Evolutionary conservation across 768 basidiomycete genomes (phyloP), one percentile per base, ranked within the genome.

Genomic region (Termitomyces sp.): DNA sequence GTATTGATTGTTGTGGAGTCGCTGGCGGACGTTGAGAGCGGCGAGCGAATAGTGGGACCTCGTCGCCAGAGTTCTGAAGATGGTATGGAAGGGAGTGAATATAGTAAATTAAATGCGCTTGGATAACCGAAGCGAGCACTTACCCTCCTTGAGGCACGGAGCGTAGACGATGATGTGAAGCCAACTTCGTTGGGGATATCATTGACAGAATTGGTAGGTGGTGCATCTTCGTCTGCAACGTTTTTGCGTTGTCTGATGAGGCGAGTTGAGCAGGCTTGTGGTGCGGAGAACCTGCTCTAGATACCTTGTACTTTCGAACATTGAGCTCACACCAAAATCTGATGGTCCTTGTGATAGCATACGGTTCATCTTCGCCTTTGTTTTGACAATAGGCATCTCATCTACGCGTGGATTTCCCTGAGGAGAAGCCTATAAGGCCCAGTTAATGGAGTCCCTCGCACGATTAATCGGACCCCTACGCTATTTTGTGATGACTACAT

Each of bases 281-380:
- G 12, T 42, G 12, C 24, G 9, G 42, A 44, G 8, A 15, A 14
- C 3, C 26, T 24, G 45, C 45, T 45, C 3, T 32, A 65, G 73
- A 40, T 55, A 83, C 85, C 81, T 78, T 40, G 84, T 76, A 60
- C 81, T 88, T 66, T 89, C 82, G 60, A 91, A 90, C 89, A 91
- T 89, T 21, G 89, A 89, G 58, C 89, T 88, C 72, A 87, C 83
- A 2, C 90, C 90, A 70, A 90, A 90, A 57, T 89, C 87, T 21
- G 83, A 74, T 12, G 43, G 37, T 9, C 83, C 80, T 53, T 85
- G 77, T 19, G 85, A 77, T 17, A 89, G 73, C 6, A 79, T 79
- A 55, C 84, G 79, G 65, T 85, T 90, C 72, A 90, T 78, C 65
- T 91, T 89, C 22, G 88, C 89, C 65, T 91, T 91, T 0, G 88